Conservation (phyloP, 768 basidiomycete species). For the button mushroom (Agaricus bisporus) region DNA sequence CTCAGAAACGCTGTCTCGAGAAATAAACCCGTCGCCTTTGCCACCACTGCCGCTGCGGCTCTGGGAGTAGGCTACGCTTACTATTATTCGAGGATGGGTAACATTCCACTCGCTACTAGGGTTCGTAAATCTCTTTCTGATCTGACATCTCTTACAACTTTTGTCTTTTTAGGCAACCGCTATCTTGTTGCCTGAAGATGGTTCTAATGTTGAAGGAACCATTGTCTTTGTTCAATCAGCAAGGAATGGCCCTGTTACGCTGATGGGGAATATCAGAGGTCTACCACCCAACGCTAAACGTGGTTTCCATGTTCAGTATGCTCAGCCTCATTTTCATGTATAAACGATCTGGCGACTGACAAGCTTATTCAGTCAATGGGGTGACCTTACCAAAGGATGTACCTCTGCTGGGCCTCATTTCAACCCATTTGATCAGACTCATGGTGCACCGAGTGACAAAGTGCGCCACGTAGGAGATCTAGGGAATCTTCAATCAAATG, state of each 20-base stretch:
- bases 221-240: slow-evolving; percentile 59
- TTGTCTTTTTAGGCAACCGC: slow-evolving; percentile 30
- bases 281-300: slow-evolving; percentile 52
- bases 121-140: slow-evolving; percentile 5
- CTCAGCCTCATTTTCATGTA: slow-evolving; percentile 3
- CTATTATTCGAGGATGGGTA: neutral
- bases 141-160: neutral
- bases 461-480: slow-evolving; percentile 69
- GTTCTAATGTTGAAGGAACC: slow-evolving; percentile 54
- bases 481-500: slow-evolving; percentile 67
- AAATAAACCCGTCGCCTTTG: slow-evolving; percentile 3
- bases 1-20: neutral
- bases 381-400: slow-evolving; percentile 65
- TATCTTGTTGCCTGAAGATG: slow-evolving; percentile 46
- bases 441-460: slow-evolving; percentile 54
- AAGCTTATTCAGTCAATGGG: slow-evolving; percentile 28
- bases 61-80: slow-evolving; percentile 4
- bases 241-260: slow-evolving; percentile 43
- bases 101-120: slow-evolving; percentile 13
- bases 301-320: slow-evolving; percentile 82
- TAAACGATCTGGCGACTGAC: neutral
- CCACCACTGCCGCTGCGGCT: slow-evolving; percentile 1
- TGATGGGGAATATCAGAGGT: slow-evolving; percentile 57
- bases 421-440: slow-evolving; percentile 62
- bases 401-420: slow-evolving; percentile 68